Conservation (phyloP, 2,329 filamentous ascomycete species). For the Pyrenochaeta sp. region DNA sequence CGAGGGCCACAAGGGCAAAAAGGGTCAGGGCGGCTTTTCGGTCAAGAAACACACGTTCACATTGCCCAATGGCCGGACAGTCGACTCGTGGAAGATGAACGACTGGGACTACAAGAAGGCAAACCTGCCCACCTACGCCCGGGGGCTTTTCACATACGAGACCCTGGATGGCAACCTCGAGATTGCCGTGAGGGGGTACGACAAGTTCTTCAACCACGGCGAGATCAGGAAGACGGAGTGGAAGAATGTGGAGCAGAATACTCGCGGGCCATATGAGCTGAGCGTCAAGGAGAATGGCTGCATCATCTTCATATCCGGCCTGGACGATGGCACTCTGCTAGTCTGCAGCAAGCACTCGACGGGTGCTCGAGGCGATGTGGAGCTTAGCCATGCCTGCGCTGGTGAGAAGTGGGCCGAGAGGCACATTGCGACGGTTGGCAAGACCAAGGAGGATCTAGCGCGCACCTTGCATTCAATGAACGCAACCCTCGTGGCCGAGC, state of each 20-base stretch:
- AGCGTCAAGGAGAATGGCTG: conserved; percentile 99
- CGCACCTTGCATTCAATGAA: conserved; percentile 79
- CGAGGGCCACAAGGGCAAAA: conserved; percentile 62
- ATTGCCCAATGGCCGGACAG: conserved; percentile 71
- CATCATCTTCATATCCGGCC: conserved; percentile 94
- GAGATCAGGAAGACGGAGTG: conserved; percentile 86
- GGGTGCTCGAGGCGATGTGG: conserved; percentile 74
- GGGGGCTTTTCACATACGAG: conserved; percentile 89
- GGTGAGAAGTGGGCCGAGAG: conserved; percentile 84
- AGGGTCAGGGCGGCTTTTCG: conserved; percentile 65
- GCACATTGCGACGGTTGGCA: conserved; percentile 80
- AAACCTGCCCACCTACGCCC: conserved; percentile 88
- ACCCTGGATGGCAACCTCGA: conserved; percentile 72
- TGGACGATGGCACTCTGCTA: conserved; percentile 87
- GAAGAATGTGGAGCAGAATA: conserved; percentile 77
- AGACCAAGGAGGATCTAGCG: conserved; percentile 80
- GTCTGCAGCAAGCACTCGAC: conserved; percentile 99
- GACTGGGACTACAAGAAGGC: conserved; percentile 96
- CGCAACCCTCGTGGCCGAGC: conserved; percentile 91
- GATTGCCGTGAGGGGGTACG: conserved; percentile 89
- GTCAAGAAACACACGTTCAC: conserved; percentile 83
- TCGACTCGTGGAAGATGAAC: conserved; percentile 92
- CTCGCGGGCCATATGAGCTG: conserved; percentile 88
- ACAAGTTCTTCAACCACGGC: conserved; percentile 97
- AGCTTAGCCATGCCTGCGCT: conserved; percentile 81